These are phyloP conservation scores for Sphaerobolus stellatus DNA, from an alignment of 1,284 basidiomycete genomes.

Conservation along the genomic window DNA sequence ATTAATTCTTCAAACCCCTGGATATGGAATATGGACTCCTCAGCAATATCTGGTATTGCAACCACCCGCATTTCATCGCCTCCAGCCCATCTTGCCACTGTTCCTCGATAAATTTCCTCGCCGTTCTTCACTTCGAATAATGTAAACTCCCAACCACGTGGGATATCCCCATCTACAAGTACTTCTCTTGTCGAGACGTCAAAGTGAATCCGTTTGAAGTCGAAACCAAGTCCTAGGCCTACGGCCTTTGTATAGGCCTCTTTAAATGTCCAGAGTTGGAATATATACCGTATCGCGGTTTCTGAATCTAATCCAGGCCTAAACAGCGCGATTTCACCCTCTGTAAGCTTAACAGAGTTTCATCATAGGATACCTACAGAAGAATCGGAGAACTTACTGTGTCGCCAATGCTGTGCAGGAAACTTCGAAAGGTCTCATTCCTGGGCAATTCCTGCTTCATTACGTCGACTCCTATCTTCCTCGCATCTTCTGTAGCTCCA, in stretches of 20 bases:
- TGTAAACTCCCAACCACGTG: constrained; percentile 64
- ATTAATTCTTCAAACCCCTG: neutral
- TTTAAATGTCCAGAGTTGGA: constrained; percentile 83
- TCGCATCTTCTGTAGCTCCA: constrained; percentile 29
- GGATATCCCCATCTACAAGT: constrained; percentile 55
- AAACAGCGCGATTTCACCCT: neutral
- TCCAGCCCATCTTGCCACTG: constrained; percentile 5
- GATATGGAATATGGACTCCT: constrained; percentile 6
- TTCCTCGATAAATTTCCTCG: constrained; percentile 7
- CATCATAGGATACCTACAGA: neutral
- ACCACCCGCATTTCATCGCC: constrained; percentile 2
- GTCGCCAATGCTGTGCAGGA: constrained; percentile 63
- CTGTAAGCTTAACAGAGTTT: neutral
- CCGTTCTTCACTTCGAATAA: constrained; percentile 46
- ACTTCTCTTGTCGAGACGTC: constrained; percentile 50
- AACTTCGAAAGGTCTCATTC: constrained; percentile 52
- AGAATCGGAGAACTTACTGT: constrained; percentile 52
- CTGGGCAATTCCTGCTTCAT: constrained; percentile 70
- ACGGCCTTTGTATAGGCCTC: constrained; percentile 86
- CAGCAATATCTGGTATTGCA: neutral
- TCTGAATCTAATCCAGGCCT: constrained; percentile 1
- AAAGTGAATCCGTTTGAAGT: constrained; percentile 72
- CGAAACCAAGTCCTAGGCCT: constrained; percentile 77
- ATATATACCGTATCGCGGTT: constrained; percentile 43
- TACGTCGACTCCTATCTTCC: constrained; percentile 69